Evolutionary conservation across 2,329 filamentous ascomycete genomes (phyloP).

Genomic region (Ceratocystis variospora): DNA sequence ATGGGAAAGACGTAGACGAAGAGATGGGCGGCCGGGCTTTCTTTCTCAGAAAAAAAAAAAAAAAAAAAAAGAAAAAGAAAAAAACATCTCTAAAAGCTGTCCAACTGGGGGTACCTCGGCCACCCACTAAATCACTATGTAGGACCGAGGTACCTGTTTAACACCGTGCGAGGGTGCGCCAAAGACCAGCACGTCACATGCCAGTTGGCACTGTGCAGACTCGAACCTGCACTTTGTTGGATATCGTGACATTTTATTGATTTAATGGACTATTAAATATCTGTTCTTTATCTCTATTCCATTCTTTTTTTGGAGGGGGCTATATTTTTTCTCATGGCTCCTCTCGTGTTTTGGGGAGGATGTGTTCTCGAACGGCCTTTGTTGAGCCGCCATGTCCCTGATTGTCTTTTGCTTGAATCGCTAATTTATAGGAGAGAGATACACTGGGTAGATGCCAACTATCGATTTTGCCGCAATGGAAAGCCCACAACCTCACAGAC

Average conservation of each 20-base stretch:
- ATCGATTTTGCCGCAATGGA: background rate
- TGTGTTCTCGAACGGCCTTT: conserved; percentile 5
- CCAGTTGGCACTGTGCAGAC: background rate
- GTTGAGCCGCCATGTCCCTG: conserved; percentile 2
- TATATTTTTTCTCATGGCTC: background rate
- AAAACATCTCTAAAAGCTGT: no score
- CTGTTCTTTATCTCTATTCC: background rate
- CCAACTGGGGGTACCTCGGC: background rate
- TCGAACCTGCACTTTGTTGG: background rate
- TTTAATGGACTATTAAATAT: background rate
- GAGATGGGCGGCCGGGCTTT: no score
- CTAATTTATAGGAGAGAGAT: background rate
- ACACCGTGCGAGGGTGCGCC: background rate
- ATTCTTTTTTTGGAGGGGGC: background rate
- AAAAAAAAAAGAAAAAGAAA: no score
- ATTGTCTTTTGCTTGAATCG: background rate
- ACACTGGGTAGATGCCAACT: background rate
- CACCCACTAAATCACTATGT: background rate
- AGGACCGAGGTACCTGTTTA: background rate
- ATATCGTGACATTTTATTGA: conserved; percentile 1
- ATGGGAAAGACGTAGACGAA: no score
- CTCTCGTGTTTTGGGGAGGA: conserved; percentile 4
- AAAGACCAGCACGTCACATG: background rate
- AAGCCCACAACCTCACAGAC: background rate
- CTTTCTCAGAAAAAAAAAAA: no score